Evolutionary conservation across 129 eudicot genomes (phyloP), one percentile per base, ranked within the genome.

Genomic region (Mikania micrantha): DNA sequence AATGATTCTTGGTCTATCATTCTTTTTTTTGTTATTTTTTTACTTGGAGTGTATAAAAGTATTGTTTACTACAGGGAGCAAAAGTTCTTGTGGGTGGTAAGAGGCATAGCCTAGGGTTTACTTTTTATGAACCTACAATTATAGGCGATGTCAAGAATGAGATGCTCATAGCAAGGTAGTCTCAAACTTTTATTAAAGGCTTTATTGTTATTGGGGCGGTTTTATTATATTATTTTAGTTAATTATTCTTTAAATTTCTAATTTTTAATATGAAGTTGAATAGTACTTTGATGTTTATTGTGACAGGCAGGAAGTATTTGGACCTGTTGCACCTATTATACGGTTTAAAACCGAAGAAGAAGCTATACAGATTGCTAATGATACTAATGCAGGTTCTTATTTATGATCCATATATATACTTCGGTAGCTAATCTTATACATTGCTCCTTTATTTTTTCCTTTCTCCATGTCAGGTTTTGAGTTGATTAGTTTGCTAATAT

Each of bases 281-380:
- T 21, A 47, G 64, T 20, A 24, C 19, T 19, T 20, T 40, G 35
- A 39, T 67, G 24, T 29, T 25, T 62, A 20, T 68, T 74, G 28
- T 52, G 56, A 39, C 87, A 84, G 95, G 74, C 92, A 89, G 77
- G 96, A 93, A 79, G 87, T 86, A 50, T 93, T 93, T 79, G 99
- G 99, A 75, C 99, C 99, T 28, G 96, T 93, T 77, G 99, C 99
- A 58, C 96, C 99, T 9, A 79, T 93, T 60, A 50, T 84, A 79
- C 71, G 74, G 53, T 89, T 93, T 74, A 93, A 85, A 74, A 93
- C 95, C 0, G 96, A 89, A 81, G 96, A 89, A 62, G 99, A 93
- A 78, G 99, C 99, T 36, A 89, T 89, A 74, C 80, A 60, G 71
- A 78, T 86, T 68, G 99, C 99, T 63, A 93, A 93, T 48, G 96